Evolutionary conservation across 768 basidiomycete species (phyloP).

Genomic region (Nidula microcarpa): DNA sequence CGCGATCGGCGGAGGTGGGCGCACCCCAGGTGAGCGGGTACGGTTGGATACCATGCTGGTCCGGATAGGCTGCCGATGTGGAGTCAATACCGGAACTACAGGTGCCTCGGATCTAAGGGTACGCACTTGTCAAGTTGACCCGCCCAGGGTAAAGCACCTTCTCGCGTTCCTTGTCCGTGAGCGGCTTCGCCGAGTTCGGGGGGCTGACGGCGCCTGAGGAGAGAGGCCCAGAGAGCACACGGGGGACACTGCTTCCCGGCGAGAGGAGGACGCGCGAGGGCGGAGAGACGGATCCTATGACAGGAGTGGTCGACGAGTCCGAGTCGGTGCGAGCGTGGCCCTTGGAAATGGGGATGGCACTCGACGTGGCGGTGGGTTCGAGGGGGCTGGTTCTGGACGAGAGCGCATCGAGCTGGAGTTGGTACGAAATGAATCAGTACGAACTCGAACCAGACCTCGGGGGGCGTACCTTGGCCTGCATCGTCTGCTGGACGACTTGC

Average conservation of each 20-base stretch:
- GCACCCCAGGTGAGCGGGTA: slow-evolving; percentile 83
- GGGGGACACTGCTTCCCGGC: slow-evolving; percentile 11
- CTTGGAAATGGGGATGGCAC: slow-evolving; percentile 4
- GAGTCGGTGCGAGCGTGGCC: slow-evolving; percentile 6
- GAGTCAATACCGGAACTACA: neutral
- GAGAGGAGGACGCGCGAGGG: slow-evolving; percentile 17
- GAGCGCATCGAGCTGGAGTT: slow-evolving; percentile 48
- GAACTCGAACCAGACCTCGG: neutral
- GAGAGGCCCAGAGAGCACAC: neutral
- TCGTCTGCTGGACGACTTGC: slow-evolving; percentile 70
- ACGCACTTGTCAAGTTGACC: slow-evolving; percentile 81
- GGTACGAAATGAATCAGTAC: neutral
- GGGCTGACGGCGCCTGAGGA: neutral
- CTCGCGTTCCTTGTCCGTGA: slow-evolving; percentile 65
- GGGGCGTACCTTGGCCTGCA: slow-evolving; percentile 68
- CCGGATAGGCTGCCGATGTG: slow-evolving; percentile 70
- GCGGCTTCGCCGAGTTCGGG: neutral
- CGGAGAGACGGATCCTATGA: slow-evolving; percentile 19
- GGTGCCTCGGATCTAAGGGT: neutral
- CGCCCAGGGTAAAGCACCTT: slow-evolving; percentile 77
- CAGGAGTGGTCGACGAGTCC: neutral
- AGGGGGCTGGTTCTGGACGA: slow-evolving; percentile 21
- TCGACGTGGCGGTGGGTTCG: slow-evolving; percentile 25
- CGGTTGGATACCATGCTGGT: slow-evolving; percentile 85
- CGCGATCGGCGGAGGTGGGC: slow-evolving; percentile 56